A percentile compares a stretch with the other conserved stretches of the same genome.
Evolutionary conservation across 805 yeast genomes (phyloP).

Genomic region (Aciculoconidium aculeatum): DNA sequence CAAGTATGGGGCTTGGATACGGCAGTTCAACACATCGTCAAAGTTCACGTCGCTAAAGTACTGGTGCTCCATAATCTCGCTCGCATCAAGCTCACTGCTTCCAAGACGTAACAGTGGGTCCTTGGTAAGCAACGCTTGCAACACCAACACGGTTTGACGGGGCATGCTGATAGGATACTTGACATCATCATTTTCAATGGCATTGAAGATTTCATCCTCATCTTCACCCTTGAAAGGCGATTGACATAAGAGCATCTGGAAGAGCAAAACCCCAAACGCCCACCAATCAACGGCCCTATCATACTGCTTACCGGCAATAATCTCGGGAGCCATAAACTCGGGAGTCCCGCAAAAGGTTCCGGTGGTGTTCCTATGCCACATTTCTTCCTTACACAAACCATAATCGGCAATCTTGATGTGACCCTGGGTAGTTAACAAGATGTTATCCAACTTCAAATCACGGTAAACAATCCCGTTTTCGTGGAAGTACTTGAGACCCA

Average conservation of each 20-base stretch:
- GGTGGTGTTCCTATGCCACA: slow-evolving; percentile 82
- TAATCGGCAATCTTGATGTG: slow-evolving; percentile 96
- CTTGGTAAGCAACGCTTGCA: slow-evolving; percentile 85
- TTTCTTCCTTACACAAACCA: slow-evolving; percentile 92
- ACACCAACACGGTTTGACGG: slow-evolving; percentile 87
- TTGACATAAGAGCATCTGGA: slow-evolving; percentile 94
- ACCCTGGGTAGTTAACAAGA: slow-evolving; percentile 81
- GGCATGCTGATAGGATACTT: slow-evolving; percentile 97
- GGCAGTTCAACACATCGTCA: slow-evolving; percentile 69
- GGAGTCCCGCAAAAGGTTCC: slow-evolving; percentile 99
- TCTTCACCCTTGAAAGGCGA: slow-evolving; percentile 97
- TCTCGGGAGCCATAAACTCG: slow-evolving; percentile 99
- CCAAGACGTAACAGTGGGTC: slow-evolving; percentile 86
- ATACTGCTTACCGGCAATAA: slow-evolving; percentile 85
- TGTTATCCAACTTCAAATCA: slow-evolving; percentile 93
- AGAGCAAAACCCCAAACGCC: slow-evolving; percentile 96
- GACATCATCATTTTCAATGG: slow-evolving; percentile 94
- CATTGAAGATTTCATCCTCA: slow-evolving; percentile 94
- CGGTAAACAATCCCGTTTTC: slow-evolving; percentile 94
- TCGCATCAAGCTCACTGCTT: slow-evolving; percentile 80
- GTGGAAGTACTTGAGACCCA: slow-evolving; percentile 89
- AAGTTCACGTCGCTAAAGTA: slow-evolving; percentile 87
- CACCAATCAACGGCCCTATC: slow-evolving; percentile 98
- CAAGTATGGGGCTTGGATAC: slow-evolving; percentile 81
- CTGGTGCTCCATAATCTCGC: slow-evolving; percentile 92